phyloP scores from a whole-genome alignment of 2,329 filamentous ascomycete species.

The Lecanicillium sp. region DNA sequence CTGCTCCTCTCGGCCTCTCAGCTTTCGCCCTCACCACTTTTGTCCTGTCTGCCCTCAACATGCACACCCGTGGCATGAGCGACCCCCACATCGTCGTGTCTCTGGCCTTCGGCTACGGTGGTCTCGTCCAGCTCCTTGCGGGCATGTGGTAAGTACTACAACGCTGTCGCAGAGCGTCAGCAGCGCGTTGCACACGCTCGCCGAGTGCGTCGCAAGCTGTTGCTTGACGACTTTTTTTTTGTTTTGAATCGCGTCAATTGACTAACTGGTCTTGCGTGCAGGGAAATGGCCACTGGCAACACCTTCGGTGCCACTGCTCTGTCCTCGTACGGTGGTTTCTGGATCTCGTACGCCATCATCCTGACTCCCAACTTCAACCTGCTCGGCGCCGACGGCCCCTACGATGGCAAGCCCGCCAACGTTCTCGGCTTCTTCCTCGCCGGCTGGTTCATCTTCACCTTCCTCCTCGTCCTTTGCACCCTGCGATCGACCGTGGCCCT shows the following conservation, averaged over 20 bases:
- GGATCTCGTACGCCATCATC: slow-evolving; percentile 69
- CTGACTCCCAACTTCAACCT: slow-evolving; percentile 64
- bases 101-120: slow-evolving; percentile 69
- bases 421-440: slow-evolving; percentile 70
- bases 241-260: too few relatives aligned
- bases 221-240: too few relatives aligned
- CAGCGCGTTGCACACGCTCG: too few relatives aligned
- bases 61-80: slow-evolving; percentile 54
- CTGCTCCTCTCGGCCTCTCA: slow-evolving; percentile 67
- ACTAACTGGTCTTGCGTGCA: slow-evolving; percentile 26
- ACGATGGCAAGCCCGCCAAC: slow-evolving; percentile 41
- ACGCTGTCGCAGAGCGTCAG: neutral
- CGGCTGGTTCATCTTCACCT: slow-evolving; percentile 83
- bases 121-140: slow-evolving; percentile 70
- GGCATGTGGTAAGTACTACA: slow-evolving; percentile 70
- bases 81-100: slow-evolving; percentile 62
- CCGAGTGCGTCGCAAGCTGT: too few relatives aligned
- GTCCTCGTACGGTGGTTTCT: slow-evolving; percentile 79
- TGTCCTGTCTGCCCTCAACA: slow-evolving; percentile 68
- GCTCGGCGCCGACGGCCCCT: slow-evolving; percentile 37
- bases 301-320: slow-evolving; percentile 79
- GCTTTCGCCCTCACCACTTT: slow-evolving; percentile 83
- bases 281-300: slow-evolving; percentile 84
- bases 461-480: slow-evolving; percentile 66
- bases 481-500: slow-evolving; percentile 72